Evolutionary conservation across 2,329 filamentous ascomycete species (phyloP).

Genomic region (Parascedosporium putredinis): DNA sequence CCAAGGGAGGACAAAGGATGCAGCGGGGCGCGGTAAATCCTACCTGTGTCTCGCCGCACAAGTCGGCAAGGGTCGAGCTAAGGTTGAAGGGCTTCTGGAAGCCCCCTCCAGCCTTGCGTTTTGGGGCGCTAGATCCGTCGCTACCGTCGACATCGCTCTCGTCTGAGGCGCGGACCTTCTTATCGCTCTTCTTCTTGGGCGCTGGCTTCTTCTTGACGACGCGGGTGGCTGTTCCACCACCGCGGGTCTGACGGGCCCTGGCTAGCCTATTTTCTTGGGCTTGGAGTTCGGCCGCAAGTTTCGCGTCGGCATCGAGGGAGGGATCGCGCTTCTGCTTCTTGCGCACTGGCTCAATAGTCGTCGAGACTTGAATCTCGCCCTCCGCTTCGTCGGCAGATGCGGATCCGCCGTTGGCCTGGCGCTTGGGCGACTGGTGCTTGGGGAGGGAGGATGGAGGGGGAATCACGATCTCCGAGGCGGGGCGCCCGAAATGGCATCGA

Average conservation of each 20-base stretch:
- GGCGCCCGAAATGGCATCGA: constrained; percentile 54
- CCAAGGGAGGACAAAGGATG: not conserved
- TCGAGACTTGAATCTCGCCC: constrained; percentile 37
- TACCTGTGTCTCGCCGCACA: constrained; percentile 61
- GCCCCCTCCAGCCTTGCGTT: constrained; percentile 79
- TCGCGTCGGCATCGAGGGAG: constrained; percentile 66
- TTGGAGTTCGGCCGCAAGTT: constrained; percentile 77
- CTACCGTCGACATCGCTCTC: constrained; percentile 66
- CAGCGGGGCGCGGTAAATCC: too few relatives aligned
- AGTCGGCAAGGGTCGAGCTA: constrained; percentile 56
- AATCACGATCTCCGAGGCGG: constrained; percentile 33
- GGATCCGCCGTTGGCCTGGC: constrained; percentile 21
- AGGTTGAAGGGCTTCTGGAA: constrained; percentile 84
- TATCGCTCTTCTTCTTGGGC: constrained; percentile 62
- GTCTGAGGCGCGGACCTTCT: constrained; percentile 66
- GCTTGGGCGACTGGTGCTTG: constrained; percentile 23
- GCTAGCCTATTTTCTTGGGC: constrained; percentile 74
- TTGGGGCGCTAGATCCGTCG: constrained; percentile 44
- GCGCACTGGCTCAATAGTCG: constrained; percentile 33
- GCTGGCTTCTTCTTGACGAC: constrained; percentile 52
- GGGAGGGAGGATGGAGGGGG: constrained; percentile 25
- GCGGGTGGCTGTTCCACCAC: constrained; percentile 52
- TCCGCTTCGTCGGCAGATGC: constrained; percentile 23
- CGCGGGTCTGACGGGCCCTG: constrained; percentile 63
- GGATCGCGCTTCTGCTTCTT: constrained; percentile 61